phyloP scores from a whole-genome alignment of 2,329 filamentous ascomycete species.

The Erysiphe neolycopersici region DNA sequence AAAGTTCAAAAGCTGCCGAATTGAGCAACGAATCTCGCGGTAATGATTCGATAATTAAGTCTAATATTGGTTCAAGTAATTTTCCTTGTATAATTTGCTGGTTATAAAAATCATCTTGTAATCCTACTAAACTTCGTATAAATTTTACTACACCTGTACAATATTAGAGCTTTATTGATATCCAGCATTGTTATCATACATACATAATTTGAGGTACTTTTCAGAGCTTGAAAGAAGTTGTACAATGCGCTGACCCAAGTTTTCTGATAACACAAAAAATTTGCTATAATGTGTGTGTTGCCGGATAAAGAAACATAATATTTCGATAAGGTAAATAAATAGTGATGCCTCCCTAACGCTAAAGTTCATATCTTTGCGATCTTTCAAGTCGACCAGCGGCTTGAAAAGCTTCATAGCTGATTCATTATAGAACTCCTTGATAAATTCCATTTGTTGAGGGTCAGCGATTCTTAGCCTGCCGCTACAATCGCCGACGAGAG shows the following conservation, averaged over 20 bases:
- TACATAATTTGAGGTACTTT: slow-evolving; percentile 79
- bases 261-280: slow-evolving; percentile 60
- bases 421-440: slow-evolving; percentile 70
- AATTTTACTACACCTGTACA: slow-evolving; percentile 61
- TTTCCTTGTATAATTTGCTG: slow-evolving; percentile 59
- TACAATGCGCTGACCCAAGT: slow-evolving; percentile 50
- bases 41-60: slow-evolving; percentile 63
- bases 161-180: neutral
- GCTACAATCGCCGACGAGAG: slow-evolving; percentile 36
- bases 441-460: slow-evolving; percentile 60
- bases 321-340: slow-evolving; percentile 74
- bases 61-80: slow-evolving; percentile 59
- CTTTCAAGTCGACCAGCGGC: slow-evolving; percentile 58
- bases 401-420: slow-evolving; percentile 68
- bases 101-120: slow-evolving; percentile 81
- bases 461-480: slow-evolving; percentile 34
- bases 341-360: slow-evolving; percentile 67
- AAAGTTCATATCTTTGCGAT: slow-evolving; percentile 40
- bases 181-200: slow-evolving; percentile 13
- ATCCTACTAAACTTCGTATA: slow-evolving; percentile 60
- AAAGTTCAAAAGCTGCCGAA: slow-evolving; percentile 80
- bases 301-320: slow-evolving; percentile 78
- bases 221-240: slow-evolving; percentile 63
- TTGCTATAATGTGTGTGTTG: slow-evolving; percentile 72
- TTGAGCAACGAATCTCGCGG: slow-evolving; percentile 81